These are phyloP conservation scores for Tolypocladium tundrense DNA, from an alignment of 2,329 filamentous ascomycete genomes.

Conservation along the genomic window DNA sequence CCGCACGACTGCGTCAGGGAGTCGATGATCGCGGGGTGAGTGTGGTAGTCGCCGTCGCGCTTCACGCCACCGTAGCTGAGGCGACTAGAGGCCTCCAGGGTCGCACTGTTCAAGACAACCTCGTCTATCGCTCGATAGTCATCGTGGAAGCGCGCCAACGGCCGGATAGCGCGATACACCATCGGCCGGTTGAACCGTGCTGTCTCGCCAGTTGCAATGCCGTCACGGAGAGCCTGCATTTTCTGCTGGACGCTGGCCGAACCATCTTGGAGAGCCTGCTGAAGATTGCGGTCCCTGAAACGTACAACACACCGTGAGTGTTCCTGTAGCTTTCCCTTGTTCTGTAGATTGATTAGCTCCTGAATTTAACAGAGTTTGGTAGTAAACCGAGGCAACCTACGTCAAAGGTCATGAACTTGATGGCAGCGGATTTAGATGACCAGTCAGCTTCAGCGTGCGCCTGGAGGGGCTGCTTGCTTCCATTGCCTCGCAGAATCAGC, in stretches of 20 bases:
- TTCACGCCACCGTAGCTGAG: constrained; percentile 1
- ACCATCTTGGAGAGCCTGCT: neutral
- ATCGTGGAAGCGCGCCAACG: constrained; percentile 1
- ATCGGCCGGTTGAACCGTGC: constrained; percentile 3
- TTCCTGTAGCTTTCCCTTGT: constrained; percentile 2
- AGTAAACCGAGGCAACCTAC: neutral
- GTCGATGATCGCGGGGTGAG: constrained; percentile 6
- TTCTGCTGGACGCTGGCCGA: neutral
- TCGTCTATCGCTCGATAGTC: constrained; percentile 6
- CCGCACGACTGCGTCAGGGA: constrained; percentile 18
- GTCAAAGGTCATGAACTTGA: constrained; percentile 6
- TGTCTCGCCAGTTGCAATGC: neutral
- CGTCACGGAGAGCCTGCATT: constrained; percentile 1
- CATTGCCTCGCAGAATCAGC: constrained; percentile 2
- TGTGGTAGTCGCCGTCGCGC: constrained; percentile 1
- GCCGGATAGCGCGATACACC: constrained; percentile 4
- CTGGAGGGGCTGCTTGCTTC: neutral
- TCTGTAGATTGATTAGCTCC: neutral
- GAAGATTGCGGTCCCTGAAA: constrained; percentile 1
- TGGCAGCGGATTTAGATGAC: neutral
- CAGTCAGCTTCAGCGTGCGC: constrained; percentile 1
- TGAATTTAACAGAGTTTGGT: neutral
- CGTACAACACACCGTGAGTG: constrained; percentile 4
- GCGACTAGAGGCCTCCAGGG: constrained; percentile 3
- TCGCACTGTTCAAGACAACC: constrained; percentile 3